Percentiles rank a stretch among this genome's conserved stretches.
phyloP scores from a whole-genome alignment of 805 yeast genomes.

The Hanseniaspora hatyaiensis region DNA sequence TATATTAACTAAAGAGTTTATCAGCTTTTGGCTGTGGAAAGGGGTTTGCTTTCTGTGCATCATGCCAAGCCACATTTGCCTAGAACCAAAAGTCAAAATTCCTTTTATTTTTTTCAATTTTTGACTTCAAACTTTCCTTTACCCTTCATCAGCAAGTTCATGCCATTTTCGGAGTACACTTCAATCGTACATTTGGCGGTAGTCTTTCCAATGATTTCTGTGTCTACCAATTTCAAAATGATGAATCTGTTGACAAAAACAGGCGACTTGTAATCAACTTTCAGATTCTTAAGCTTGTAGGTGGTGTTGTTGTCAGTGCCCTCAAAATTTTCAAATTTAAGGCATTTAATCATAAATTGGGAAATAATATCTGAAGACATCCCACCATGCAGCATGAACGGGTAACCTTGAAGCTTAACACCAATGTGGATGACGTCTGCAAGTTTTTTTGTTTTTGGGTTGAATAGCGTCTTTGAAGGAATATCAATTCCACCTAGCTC shows the following conservation, averaged over 20 bases:
- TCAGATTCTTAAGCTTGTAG: slow-evolving; percentile 36
- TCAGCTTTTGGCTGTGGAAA: too few species aligned
- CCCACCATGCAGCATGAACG: slow-evolving; percentile 82
- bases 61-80: too few species aligned
- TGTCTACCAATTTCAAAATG: slow-evolving; percentile 44
- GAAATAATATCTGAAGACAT: slow-evolving; percentile 69
- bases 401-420: slow-evolving; percentile 69
- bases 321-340: slow-evolving; percentile 25
- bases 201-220: slow-evolving; percentile 26
- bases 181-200: slow-evolving; percentile 34
- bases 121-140: slow-evolving; percentile 37
- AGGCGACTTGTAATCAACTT: slow-evolving; percentile 46
- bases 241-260: slow-evolving; percentile 70
- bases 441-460: slow-evolving; percentile 44
- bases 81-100: neutral
- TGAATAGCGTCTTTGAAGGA: slow-evolving; percentile 57
- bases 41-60: too few species aligned
- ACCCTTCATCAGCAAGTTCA: slow-evolving; percentile 45
- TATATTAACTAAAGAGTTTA: too few species aligned
- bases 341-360: slow-evolving; percentile 56
- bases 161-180: slow-evolving; percentile 42
- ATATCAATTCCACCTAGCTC: slow-evolving; percentile 73
- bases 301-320: slow-evolving; percentile 24
- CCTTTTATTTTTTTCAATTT: neutral
- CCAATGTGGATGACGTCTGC: slow-evolving; percentile 68